Conservation (phyloP, 345 rosid species). For the Eucalyptus albens region DNA sequence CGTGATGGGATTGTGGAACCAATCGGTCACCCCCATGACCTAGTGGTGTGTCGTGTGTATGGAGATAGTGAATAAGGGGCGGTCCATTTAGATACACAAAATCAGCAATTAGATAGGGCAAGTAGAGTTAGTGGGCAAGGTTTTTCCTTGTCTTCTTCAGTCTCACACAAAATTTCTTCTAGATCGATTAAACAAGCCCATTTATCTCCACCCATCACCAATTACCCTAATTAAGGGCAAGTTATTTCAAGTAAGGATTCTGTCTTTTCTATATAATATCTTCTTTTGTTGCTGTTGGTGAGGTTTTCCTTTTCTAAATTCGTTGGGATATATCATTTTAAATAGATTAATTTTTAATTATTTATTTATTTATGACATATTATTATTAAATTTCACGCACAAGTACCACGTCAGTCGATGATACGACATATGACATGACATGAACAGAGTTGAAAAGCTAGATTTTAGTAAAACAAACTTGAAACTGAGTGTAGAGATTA, state of each 20-base stretch:
- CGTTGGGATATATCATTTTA: neutral
- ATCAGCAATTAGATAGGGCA: neutral
- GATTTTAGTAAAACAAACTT: neutral
- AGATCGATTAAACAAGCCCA: neutral
- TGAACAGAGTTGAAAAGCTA: neutral
- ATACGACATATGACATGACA: neutral
- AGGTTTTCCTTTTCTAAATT: neutral
- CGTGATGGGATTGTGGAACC: slow-evolving; percentile 8
- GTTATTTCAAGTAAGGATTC: neutral
- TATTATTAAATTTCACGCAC: neutral
- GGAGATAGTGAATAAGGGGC: neutral
- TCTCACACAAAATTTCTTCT: neutral
- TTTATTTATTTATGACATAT: neutral
- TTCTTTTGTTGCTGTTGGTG: neutral
- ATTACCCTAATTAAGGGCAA: neutral
- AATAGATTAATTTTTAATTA: neutral
- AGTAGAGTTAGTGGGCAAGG: neutral
- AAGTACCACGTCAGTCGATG: neutral
- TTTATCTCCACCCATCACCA: neutral
- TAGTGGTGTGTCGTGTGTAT: neutral
- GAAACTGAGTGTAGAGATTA: neutral
- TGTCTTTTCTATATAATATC: neutral
- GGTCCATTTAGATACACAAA: neutral
- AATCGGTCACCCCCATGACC: neutral
- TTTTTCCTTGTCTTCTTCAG: slow-evolving; percentile 14